phyloP scores from a whole-genome alignment of 192 early-diverging fungal genomes.

The Podila horticola region DNA sequence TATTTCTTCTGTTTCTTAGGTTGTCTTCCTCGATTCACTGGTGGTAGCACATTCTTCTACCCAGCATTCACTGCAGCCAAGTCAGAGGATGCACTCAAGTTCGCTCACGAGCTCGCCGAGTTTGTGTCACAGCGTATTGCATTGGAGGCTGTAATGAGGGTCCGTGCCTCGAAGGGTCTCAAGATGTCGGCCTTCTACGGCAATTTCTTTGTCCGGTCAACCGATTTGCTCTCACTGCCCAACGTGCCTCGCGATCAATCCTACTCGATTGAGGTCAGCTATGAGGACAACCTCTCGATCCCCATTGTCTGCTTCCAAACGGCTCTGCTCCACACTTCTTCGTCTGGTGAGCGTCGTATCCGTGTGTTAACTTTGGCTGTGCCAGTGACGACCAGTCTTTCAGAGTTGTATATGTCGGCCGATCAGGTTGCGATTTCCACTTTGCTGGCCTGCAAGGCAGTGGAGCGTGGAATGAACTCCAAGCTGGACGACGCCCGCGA shows the following conservation, averaged over 20 bases:
- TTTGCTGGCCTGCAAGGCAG: conserved; percentile 88
- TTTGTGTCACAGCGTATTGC: conserved; percentile 83
- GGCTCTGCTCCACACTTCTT: conserved; percentile 91
- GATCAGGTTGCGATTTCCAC: conserved; percentile 88
- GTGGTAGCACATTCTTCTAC: conserved; percentile 90
- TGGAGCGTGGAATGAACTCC: conserved; percentile 85
- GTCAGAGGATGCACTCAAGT: conserved; percentile 85
- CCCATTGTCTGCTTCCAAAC: conserved; percentile 93
- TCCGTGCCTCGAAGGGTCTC: conserved; percentile 91
- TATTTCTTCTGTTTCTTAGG: conserved; percentile 51
- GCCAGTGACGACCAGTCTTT: conserved; percentile 84
- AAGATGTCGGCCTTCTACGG: conserved; percentile 93
- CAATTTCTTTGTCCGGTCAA: conserved; percentile 96
- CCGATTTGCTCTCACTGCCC: conserved; percentile 91
- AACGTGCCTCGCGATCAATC: conserved; percentile 93
- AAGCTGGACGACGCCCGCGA: conserved; percentile 96
- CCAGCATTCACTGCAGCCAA: conserved; percentile 87
- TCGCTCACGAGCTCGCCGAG: conserved; percentile 84
- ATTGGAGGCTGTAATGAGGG: conserved; percentile 92
- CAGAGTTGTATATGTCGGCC: conserved; percentile 83
- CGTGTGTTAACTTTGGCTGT: conserved; percentile 91
- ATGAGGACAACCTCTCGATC: conserved; percentile 81
- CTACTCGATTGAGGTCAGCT: conserved; percentile 84
- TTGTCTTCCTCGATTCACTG: conserved; percentile 84
- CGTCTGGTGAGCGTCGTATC: conserved; percentile 89